Percentiles rank a stretch among this genome's conserved stretches.
phyloP scores from a whole-genome alignment of 129 eudicot species.

The Flaveria trinervia region DNA sequence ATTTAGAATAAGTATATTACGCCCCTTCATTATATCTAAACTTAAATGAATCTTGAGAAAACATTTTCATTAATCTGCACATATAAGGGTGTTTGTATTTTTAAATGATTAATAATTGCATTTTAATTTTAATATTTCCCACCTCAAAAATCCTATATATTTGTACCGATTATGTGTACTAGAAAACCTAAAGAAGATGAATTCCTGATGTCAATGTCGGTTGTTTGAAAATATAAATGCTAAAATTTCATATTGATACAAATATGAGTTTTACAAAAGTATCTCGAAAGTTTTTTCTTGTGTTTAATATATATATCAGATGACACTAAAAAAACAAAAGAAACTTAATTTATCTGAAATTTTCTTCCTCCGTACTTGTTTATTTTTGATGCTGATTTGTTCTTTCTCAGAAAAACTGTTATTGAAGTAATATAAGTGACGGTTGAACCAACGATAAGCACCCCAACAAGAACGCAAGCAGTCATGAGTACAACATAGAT shows the following conservation, averaged over 20 bases:
- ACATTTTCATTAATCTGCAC: no score
- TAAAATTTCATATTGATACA: neutral
- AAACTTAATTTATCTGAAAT: neutral
- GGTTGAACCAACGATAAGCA: conserved; percentile 57
- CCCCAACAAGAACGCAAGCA: conserved; percentile 67
- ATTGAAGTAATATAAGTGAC: conserved; percentile 42
- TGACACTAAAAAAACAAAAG: neutral
- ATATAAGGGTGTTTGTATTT: no score
- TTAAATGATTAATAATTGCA: no score
- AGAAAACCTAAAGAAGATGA: no score
- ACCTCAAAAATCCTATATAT: no score
- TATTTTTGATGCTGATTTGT: conserved; percentile 5
- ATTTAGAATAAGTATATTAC: no score
- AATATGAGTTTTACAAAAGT: conserved; percentile 26
- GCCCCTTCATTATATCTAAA: no score
- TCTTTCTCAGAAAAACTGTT: conserved; percentile 35
- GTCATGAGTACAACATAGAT: conserved; percentile 79
- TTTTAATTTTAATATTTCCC: no score
- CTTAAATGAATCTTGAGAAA: no score
- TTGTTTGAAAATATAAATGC: neutral
- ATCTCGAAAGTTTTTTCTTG: neutral
- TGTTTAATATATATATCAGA: neutral
- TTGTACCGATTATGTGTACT: no score
- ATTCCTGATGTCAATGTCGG: no score
- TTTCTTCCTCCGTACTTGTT: conserved; percentile 1